Percentiles rank a stretch among this genome's conserved stretches.
These are phyloP conservation scores for Euphorbia schlechtendalii DNA, from an alignment of 441 rosid genomes.

Conservation along the genomic window DNA sequence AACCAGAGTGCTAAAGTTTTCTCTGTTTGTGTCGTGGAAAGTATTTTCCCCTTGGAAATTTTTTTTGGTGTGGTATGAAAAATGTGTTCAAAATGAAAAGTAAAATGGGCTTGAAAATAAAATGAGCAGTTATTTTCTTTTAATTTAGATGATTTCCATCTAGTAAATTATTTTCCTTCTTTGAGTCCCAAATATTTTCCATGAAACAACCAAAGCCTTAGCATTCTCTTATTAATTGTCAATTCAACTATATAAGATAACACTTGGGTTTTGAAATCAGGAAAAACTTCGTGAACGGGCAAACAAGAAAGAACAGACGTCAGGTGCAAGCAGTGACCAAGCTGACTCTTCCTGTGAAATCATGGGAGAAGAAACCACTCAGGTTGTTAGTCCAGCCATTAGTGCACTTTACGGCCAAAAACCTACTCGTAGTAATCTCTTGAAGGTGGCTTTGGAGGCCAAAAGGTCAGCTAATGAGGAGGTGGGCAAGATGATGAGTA, in stretches of 20 bases:
- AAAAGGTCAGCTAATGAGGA: slow-evolving; percentile 27
- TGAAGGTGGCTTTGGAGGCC: slow-evolving; percentile 25
- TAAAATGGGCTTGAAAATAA: no score
- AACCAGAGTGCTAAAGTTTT: not conserved
- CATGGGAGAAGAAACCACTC: slow-evolving; percentile 27
- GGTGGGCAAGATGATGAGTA: slow-evolving; percentile 28
- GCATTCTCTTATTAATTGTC: not conserved
- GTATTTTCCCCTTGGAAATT: no score
- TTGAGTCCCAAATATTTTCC: no score
- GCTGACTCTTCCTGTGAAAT: slow-evolving; percentile 30
- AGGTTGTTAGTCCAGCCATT: slow-evolving; percentile 21
- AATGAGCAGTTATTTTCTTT: no score
- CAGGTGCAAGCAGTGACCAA: slow-evolving; percentile 18
- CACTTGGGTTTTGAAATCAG: slow-evolving; percentile 17
- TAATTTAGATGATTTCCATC: no score
- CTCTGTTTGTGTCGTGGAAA: no score
- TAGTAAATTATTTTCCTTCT: no score
- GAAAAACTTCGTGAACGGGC: slow-evolving; percentile 25
- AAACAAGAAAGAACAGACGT: slow-evolving; percentile 17
- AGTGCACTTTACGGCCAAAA: slow-evolving; percentile 24
- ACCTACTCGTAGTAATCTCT: slow-evolving; percentile 14
- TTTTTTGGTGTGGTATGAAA: no score
- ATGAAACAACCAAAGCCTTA: no score
- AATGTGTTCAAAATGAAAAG: no score
- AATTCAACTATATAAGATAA: not conserved